Base-by-base conservation (phyloP, 805 yeast species). In the Candida fluviatilis region DNA sequence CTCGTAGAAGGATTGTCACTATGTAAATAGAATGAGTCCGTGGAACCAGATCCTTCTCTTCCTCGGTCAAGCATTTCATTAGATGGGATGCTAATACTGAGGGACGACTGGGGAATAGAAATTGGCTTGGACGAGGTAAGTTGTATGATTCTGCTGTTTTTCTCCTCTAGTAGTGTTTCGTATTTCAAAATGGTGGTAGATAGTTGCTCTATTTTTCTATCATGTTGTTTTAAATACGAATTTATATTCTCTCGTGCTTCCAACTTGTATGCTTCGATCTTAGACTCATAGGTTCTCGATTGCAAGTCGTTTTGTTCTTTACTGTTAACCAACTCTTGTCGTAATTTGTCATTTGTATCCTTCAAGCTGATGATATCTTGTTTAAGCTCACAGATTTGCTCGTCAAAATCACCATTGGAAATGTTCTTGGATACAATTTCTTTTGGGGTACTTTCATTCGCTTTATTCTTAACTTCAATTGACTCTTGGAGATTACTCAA, bases 71-170 rank as follows among this genome's bases (percentile, higher is more conserved):
- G 17, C 8, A n/a, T 33, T n/a, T 36, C 39, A 18, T 23, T 36
- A 4, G 34, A 33, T 5, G 39, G 43, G 24, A 40, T 42, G 24
- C 26, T 30, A 24, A 34, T 28, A 31, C 45, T 41, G 13, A 33
- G 6, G 16, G 16, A 18, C 10, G 43, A 33, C 5, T 50, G 50
- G 2, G 68, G 68, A 21, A 65, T 66, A 4, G 57, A 52, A n/a
- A 67, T 64, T 3, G 73, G 73, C 37, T 51, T 55, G 1, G 72
- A 55, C 1, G 65, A 52, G 1, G 64, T 53, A 14, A 66, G 41
- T 39, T 65, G 71, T 18, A 60, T 45, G 5, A 67, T 62, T 28
- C 50, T 47, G 2, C 57, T 41, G 38, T 66, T 60, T 41, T 64
- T 64, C 36, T 66, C 71, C 33, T 66, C 71, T 3, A 68, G 39